Base-by-base conservation (phyloP, 768 basidiomycete genomes). In the Boletus fagicola region DNA sequence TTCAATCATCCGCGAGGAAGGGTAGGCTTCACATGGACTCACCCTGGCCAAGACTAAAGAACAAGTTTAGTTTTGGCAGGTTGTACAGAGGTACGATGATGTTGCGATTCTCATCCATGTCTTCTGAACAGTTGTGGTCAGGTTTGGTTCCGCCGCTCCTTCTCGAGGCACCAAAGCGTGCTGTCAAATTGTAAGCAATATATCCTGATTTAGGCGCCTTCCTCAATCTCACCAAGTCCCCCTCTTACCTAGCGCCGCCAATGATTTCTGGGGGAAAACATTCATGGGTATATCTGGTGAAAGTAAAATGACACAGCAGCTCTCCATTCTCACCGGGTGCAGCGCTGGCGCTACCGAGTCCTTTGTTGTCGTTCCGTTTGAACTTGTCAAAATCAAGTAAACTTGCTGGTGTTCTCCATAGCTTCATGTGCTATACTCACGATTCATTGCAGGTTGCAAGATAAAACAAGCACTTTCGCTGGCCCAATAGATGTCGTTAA, bases 121-220 rank as follows among this genome's bases (percentile, higher is more conserved):
- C 28, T 45, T 45, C 16, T 58, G 30, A 49, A 47, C 11, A 28
- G 22, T 13, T 24, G 28, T 45, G 47, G 33, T 20, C 51, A 90
- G 88, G 96, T 64, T 85, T 99, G 57, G 87, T 94, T n/a, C 94
- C 97, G 11, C 97, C 97, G 18, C 74, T 99, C 11, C 83, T 98
- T 66, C 77, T 99, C 45, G 97, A 99, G 74, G 97, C 97, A 16
- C 97, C 97, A 2, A 99, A 99, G 77, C 87, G 97, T 75, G 97
- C 97, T 16, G 91, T 94, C 48, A 99, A 98, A 82, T 92, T 91
- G 89, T 90, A 62, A 60, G 85, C 76, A 22, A 33, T 24, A 22
- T 50, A 36, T 38, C 18, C n/a, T 18, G 5, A 35, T 47, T 40
- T 8, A 11, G 12, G 6, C 18, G 26, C 16, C 13, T 46, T 20